phyloP scores from a whole-genome alignment of 768 basidiomycete species.

The Pleurotus djamor region DNA sequence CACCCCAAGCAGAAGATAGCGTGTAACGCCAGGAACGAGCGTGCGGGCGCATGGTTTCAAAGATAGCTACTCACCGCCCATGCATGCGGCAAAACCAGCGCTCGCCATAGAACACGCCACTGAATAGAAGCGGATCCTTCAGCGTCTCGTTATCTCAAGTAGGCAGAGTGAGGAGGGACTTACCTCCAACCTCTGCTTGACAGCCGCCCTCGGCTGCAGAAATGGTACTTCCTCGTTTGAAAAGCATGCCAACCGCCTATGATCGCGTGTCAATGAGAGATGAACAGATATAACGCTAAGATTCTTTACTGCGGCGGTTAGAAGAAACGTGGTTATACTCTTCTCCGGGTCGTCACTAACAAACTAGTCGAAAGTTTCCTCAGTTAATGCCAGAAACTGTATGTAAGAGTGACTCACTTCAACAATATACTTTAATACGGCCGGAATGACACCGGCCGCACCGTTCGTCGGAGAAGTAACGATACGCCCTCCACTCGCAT shows the following conservation, averaged over 20 bases:
- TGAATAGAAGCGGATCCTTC: slow-evolving; percentile 12
- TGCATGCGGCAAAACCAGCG: slow-evolving; percentile 90
- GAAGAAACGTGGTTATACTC: slow-evolving; percentile 82
- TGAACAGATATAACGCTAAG: slow-evolving; percentile 1
- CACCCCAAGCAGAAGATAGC: too few species aligned
- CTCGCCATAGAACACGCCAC: slow-evolving; percentile 97
- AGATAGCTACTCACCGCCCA: slow-evolving; percentile 62
- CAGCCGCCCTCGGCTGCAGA: slow-evolving; percentile 95
- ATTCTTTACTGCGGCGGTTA: slow-evolving; percentile 76
- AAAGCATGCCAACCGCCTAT: slow-evolving; percentile 91
- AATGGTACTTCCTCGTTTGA: slow-evolving; percentile 96
- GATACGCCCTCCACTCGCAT: slow-evolving; percentile 89
- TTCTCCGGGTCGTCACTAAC: slow-evolving; percentile 90
- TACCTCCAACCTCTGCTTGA: slow-evolving; percentile 93
- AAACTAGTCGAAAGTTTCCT: slow-evolving; percentile 45
- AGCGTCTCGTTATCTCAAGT: not conserved
- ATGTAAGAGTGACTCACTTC: slow-evolving; percentile 45
- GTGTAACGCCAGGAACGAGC: not conserved
- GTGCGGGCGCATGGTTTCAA: not conserved
- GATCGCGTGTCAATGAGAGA: slow-evolving; percentile 8
- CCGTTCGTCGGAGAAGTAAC: slow-evolving; percentile 96
- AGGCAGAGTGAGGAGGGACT: slow-evolving; percentile 11
- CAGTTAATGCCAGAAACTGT: not conserved
- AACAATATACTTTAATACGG: slow-evolving; percentile 85
- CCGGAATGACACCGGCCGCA: slow-evolving; percentile 91